Evolutionary conservation across 352 stramenopile species (phyloP).

Genomic region (Thalassiosira livingstoniorum): DNA sequence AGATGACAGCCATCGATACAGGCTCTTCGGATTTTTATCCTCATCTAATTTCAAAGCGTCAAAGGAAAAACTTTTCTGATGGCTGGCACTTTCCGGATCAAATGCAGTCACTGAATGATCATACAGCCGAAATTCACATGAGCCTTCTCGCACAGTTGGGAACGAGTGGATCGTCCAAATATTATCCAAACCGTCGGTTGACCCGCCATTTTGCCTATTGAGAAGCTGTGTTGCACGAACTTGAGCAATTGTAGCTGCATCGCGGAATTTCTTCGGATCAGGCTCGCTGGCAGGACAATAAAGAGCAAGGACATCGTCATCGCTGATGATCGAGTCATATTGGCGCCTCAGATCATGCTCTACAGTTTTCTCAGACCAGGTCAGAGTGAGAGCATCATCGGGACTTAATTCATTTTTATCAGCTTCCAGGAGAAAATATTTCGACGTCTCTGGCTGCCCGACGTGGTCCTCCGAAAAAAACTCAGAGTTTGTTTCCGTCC

Average conservation of each 20-base stretch:
- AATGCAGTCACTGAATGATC: too few species aligned
- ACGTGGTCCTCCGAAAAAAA: neutral
- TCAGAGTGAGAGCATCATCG: constrained; percentile 20
- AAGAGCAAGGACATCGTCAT: constrained; percentile 45
- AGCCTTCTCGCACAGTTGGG: constrained; percentile 54
- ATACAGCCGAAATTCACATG: constrained; percentile 64
- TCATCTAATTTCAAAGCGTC: too few species aligned
- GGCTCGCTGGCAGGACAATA: constrained; percentile 33
- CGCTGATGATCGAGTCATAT: neutral
- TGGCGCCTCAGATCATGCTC: neutral
- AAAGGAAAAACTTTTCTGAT: too few species aligned
- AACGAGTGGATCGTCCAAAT: constrained; percentile 67
- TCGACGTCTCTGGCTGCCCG: neutral
- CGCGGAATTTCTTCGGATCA: constrained; percentile 47
- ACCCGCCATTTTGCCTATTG: neutral
- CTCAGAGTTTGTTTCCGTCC: neutral
- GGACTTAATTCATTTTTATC: constrained; percentile 6
- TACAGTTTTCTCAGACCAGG: neutral
- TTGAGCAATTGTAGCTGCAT: constrained; percentile 68
- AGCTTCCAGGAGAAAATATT: neutral
- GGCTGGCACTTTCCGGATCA: neutral
- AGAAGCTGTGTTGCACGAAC: constrained; percentile 31
- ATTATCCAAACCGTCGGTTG: neutral
- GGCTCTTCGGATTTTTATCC: neutral
- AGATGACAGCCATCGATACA: neutral